Percentiles rank a stretch among this genome's conserved stretches.
Evolutionary conservation across 2,329 filamentous ascomycete species (phyloP).

Genomic region (Fusarium sp.): DNA sequence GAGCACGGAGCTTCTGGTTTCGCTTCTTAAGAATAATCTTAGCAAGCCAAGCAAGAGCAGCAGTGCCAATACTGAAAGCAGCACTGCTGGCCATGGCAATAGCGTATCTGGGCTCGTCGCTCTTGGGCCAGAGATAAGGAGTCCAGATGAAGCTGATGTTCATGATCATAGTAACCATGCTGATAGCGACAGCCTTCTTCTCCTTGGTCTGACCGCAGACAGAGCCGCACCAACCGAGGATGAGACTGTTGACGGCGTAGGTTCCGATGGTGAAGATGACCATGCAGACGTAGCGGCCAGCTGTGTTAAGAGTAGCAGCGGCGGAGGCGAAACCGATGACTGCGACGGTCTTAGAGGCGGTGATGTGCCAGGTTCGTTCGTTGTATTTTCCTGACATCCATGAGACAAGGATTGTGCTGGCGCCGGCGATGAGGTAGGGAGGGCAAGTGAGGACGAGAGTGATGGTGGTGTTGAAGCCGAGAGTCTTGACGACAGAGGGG

Average conservation of each 20-base stretch:
- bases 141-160: conserved; percentile 42
- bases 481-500: conserved; percentile 42
- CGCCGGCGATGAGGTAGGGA: conserved; percentile 54
- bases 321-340: conserved; percentile 41
- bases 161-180: conserved; percentile 43
- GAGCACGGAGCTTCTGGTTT: conserved; percentile 47
- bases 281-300: conserved; percentile 43
- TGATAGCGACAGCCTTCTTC: conserved; percentile 57
- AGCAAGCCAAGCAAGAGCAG: conserved; percentile 51
- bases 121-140: conserved; percentile 38
- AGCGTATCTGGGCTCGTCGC: conserved; percentile 35
- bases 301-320: conserved; percentile 38
- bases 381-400: conserved; percentile 55
- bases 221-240: conserved; percentile 54
- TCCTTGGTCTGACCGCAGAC: conserved; percentile 57
- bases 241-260: conserved; percentile 55
- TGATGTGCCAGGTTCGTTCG: conserved; percentile 59
- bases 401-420: conserved; percentile 33
- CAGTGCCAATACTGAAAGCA: conserved; percentile 47
- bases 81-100: conserved; percentile 36
- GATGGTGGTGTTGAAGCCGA: conserved; percentile 41
- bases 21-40: conserved; percentile 46
- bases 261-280: conserved; percentile 51
- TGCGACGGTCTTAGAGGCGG: conserved; percentile 51
- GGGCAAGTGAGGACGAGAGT: conserved; percentile 49